Evolutionary conservation across 139 green algal genomes (phyloP), one percentile per base, ranked within the genome.

Genomic region (Closterium sp.): DNA sequence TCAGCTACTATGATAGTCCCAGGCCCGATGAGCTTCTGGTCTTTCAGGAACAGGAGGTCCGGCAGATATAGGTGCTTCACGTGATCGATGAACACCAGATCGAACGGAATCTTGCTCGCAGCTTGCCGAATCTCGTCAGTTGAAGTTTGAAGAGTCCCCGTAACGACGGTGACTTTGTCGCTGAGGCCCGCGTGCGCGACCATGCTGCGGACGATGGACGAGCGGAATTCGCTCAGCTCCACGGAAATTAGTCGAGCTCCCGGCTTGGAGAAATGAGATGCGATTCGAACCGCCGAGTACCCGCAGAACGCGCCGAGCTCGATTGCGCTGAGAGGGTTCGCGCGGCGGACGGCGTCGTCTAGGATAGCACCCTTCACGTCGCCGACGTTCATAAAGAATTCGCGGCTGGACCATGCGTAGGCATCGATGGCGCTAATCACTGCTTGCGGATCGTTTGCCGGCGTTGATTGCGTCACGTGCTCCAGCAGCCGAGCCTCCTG

Each of bases 51-150:
- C n/a, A 38, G 27, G 86, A 88, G 86, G 31, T 88, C 86, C 0
- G 86, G 31, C 7, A 88, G 86, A 29, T 88, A 88, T 6, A 38
- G n/a, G n/a, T 31, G 19, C 28, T 88, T 88, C n/a, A 38, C n/a
- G 19, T 88, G 86, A 29, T 88, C 86, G 28, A 88, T 88, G 86
- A 88, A 88, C n/a, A 88, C 86, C n/a, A 88, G 45, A 13, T 88
- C 86, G 31, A 88, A 32, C 79, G 79, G 79, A 28, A 86, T 28
- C 79, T 86, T 86, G 79, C 79, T 86, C 17, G 79, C 79, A 28
- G 24, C 27, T 28, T 86, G 24, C 79, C 79, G 79, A n/a, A 86
- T 28, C 79, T 86, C 79, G 79, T 86, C 79, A 50, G 38, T 50
- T 50, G 38, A 50, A 9, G 38, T 50, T 9, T 50, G 38, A 7